A percentile compares a stretch with the other conserved stretches of the same genome.
Evolutionary conservation across 495 filamentous ascomycete genomes (phyloP).

Genomic region (Halenospora varia): DNA sequence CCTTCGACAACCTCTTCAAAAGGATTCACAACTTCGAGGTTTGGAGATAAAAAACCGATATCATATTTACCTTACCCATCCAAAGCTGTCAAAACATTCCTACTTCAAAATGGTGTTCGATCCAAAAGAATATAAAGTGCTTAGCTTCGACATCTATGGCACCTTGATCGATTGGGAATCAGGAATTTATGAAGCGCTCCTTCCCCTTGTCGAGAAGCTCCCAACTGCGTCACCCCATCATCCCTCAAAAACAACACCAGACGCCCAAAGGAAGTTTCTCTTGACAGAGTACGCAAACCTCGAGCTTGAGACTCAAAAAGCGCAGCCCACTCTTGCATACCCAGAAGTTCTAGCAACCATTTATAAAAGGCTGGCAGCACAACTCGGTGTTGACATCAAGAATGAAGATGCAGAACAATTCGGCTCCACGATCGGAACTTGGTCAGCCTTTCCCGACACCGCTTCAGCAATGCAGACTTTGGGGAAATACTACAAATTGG

Average conservation of each 20-base stretch:
- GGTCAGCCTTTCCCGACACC: constrained; percentile 65
- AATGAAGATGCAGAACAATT: constrained; percentile 35
- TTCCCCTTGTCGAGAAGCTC: constrained; percentile 17
- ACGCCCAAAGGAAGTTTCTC: neutral
- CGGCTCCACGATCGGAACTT: constrained; percentile 51
- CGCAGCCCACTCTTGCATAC: constrained; percentile 12
- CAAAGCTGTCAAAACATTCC: neutral
- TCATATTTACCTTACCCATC: neutral
- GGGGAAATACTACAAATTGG: constrained; percentile 57
- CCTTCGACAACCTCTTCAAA: neutral
- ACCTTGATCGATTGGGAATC: constrained; percentile 77
- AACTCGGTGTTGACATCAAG: constrained; percentile 20
- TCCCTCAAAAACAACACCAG: neutral
- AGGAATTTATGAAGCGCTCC: constrained; percentile 30
- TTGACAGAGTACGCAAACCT: constrained; percentile 3
- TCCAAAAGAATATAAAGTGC: constrained; percentile 29
- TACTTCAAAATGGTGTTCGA: neutral
- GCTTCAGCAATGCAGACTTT: constrained; percentile 54
- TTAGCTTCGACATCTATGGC: constrained; percentile 79
- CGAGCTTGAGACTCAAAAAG: constrained; percentile 9
- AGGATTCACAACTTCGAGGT: neutral
- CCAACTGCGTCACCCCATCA: constrained; percentile 4
- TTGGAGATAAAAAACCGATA: neutral
- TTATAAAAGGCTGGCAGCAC: constrained; percentile 5
- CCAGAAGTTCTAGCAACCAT: constrained; percentile 5